Base-by-base conservation (phyloP, 2,329 filamentous ascomycete genomes). In the Knufia fluminis region DNA sequence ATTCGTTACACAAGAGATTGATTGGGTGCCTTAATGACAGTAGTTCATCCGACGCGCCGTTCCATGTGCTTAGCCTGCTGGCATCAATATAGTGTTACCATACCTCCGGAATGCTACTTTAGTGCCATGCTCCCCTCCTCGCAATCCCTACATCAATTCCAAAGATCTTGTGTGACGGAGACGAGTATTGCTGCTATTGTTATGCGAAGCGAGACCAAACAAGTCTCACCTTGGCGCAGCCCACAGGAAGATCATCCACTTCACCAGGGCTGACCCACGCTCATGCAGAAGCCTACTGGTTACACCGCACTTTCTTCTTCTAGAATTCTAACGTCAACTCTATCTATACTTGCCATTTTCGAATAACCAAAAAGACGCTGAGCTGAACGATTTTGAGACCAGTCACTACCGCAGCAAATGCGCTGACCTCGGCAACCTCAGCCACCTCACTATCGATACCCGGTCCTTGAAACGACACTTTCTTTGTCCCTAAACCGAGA, bases 281-380 rank as follows among this genome's bases (percentile, higher is more conserved):
- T 41, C 22, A 23, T 20, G 38, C 38, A 14, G 38, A 41, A 3
- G 20, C 38, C 17, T 41, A 41, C 38, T 23, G 38, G 10, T 41
- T 20, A 31, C 14, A 31, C 28, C 20, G 14, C 20, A 23, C 22
- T 41, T 41, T 22, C 14, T 23, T 10, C 22, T 17, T 41, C 38
- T 41, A 12, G 38, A 41, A 4, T 41, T 41, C 38, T 10, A 41
- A 41, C 38, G 38, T 41, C 38, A 23, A 23, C 16, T 41, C 38
- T 41, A 22, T 6, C 17, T 19, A 12, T 3, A 41, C 7, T 38
- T 22, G 14, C 22, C 38, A 22, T 22, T 41, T 10, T 8, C 8
- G 16, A 41, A 17, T 3, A 6, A 17, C n/a, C 17, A 22, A n/a
- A 41, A 8, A 10, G 17, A 14, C 17, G 22, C 38, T 20, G 7